Evolutionary conservation across 179 eudicot genomes (phyloP), one percentile per base, ranked within the genome.

Genomic region (Kewa caespitosa): DNA sequence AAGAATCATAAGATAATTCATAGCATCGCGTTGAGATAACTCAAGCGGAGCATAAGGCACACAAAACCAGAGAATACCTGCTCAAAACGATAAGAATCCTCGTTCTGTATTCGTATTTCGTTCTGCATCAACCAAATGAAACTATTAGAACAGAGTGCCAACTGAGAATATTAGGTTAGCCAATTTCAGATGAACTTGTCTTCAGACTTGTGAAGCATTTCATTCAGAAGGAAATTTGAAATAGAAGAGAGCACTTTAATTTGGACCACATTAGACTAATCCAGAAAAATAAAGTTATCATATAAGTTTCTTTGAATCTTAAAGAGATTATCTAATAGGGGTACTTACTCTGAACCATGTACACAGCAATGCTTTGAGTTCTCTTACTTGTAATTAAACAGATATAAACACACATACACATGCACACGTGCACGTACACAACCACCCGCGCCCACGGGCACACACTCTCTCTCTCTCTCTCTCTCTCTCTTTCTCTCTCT

Each of bases 91-190:
- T 96, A 96, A 61, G 70, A 71, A 69, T 96, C 92, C 66, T 81
- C 88, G 80, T 93, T 96, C 85, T 89, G 98, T 55, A 90, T 89
- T 65, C 31, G 83, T 76, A 91, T 93, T 87, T 96, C 98, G 80
- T 86, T 87, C 99, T 93, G 98, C 84, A 86, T 36, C 65, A 77
- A 84, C 36, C 52, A 79, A 77, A 54, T 36, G 33, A 57, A 65
- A 75, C 27, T 28, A n/a, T 69, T 33, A 42, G 43, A 38, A 67
- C 31, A 37, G 4, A 57, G 28, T 23, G 37, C 17, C 43, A 69
- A 37, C n/a, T 32, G 38, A 46, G 28, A 38, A 1, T n/a, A n/a
- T 5, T 46, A 46, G 54, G 13, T 46, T 46, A 17, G 17, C 36
- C 38, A 66, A 38, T 43, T 22, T 43, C 30, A 63, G 43, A 13